A percentile compares a stretch with the other conserved stretches of the same genome.
Conservation (phyloP, 208 protist genomes). For the Kentomonas sorsogonicus region DNA sequence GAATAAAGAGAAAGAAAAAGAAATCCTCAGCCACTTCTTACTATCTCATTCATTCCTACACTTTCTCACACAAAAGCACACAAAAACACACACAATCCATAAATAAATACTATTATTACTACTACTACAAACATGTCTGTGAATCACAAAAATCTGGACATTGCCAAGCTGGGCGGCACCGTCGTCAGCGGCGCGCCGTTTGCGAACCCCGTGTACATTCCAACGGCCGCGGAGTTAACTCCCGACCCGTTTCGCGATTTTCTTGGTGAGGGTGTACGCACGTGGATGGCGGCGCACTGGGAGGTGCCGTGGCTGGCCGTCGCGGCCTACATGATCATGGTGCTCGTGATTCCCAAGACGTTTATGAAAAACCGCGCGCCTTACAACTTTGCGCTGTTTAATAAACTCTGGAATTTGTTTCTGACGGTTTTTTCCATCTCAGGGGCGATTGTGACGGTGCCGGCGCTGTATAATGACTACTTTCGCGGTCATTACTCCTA, state of each 20-base stretch:
- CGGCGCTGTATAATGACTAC: slow-evolving; percentile 24
- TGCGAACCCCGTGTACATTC: too few relatives aligned
- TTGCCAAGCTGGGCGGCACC: too few relatives aligned
- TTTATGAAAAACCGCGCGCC: slow-evolving; percentile 67
- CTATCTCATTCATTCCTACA: slow-evolving; percentile 1
- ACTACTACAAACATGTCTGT: too few relatives aligned
- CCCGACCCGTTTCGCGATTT: too few relatives aligned
- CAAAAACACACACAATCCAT: too few relatives aligned
- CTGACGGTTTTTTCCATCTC: slow-evolving; percentile 70
- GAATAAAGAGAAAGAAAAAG: too few relatives aligned
- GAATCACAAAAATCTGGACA: too few relatives aligned
- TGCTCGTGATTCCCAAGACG: slow-evolving; percentile 51
- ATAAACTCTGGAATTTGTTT: slow-evolving; percentile 74
- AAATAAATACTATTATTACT: too few relatives aligned
- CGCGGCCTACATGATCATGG: slow-evolving; percentile 50
- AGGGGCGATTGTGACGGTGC: slow-evolving; percentile 55
- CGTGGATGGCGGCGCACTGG: slow-evolving; percentile 51
- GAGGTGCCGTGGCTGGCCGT: slow-evolving; percentile 46
- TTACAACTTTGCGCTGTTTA: slow-evolving; percentile 36
- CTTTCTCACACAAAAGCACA: too few relatives aligned
- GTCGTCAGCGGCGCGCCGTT: too few relatives aligned
- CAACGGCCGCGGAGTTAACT: too few relatives aligned
- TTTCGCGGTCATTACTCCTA: too few relatives aligned
- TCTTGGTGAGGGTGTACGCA: slow-evolving; percentile 24
- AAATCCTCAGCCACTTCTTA: slow-evolving; percentile 10